Conservation (phyloP, 2,329 filamentous ascomycete genomes). For the Cordyceps cateniannulata region DNA sequence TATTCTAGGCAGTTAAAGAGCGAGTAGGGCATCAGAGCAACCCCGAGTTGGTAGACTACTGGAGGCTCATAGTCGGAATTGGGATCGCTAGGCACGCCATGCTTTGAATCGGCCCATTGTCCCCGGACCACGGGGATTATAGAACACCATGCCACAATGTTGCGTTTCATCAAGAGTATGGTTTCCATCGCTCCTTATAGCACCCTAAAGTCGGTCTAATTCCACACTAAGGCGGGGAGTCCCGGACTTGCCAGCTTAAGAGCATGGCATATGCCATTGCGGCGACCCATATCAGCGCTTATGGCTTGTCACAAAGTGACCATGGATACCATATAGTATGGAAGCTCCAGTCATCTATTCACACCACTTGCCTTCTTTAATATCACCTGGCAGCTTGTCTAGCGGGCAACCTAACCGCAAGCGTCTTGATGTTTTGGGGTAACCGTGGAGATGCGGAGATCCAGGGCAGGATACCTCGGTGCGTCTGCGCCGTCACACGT, state of each 20-base stretch:
- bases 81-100: background rate
- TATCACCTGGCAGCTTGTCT: background rate
- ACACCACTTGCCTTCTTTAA: background rate
- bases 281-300: background rate
- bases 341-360: background rate
- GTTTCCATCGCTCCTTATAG: background rate
- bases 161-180: background rate
- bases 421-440: no score
- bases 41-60: no score
- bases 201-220: background rate
- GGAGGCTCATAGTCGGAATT: no score
- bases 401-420: background rate
- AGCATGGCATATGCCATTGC: background rate
- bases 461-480: no score
- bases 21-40: no score
- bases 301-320: background rate
- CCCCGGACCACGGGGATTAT: background rate
- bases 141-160: background rate
- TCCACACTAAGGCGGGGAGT: background rate
- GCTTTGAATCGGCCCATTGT: background rate
- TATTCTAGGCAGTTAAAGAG: no score
- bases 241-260: background rate
- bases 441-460: no score
- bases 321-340: background rate
- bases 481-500: no score